Percentiles rank a stretch among this genome's conserved stretches.
phyloP scores from a whole-genome alignment of 2,329 filamentous ascomycete species.

The Orbilia blumenaviensis region DNA sequence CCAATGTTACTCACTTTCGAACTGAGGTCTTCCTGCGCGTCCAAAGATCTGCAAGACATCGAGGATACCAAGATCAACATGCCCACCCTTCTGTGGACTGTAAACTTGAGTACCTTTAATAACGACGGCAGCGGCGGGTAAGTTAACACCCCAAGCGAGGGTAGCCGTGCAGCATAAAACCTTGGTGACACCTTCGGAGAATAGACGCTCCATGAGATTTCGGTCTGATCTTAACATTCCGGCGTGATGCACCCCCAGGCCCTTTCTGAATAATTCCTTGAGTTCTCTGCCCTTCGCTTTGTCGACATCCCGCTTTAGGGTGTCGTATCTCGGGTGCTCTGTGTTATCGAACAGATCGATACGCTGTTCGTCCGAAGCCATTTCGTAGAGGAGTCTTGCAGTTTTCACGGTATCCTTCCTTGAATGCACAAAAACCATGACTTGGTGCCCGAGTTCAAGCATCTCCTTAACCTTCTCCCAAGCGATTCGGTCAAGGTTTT shows the following conservation, averaged over 20 bases:
- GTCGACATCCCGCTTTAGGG: slow-evolving; percentile 84
- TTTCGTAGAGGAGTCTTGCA: slow-evolving; percentile 83
- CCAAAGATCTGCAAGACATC: slow-evolving; percentile 98
- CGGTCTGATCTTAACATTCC: slow-evolving; percentile 94
- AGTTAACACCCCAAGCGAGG: slow-evolving; percentile 97
- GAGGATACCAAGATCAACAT: slow-evolving; percentile 92
- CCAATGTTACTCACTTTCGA: slow-evolving; percentile 67
- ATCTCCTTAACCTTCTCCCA: slow-evolving; percentile 97
- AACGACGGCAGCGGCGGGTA: slow-evolving; percentile 93
- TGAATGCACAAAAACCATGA: slow-evolving; percentile 99
- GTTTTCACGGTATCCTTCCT: slow-evolving; percentile 91
- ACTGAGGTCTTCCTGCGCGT: slow-evolving; percentile 95
- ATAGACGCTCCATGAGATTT: slow-evolving; percentile 93
- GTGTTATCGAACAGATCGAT: slow-evolving; percentile 84
- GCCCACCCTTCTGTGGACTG: slow-evolving; percentile 94
- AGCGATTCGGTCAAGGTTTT: slow-evolving; percentile 85
- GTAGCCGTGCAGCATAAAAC: slow-evolving; percentile 98
- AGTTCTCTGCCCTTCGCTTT: slow-evolving; percentile 85
- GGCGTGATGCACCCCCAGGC: slow-evolving; percentile 93
- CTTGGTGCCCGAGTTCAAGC: slow-evolving; percentile 88
- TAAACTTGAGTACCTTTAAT: slow-evolving; percentile 99
- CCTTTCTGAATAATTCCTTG: slow-evolving; percentile 86
- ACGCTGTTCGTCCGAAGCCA: slow-evolving; percentile 81
- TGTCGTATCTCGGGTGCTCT: slow-evolving; percentile 79
- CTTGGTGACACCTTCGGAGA: slow-evolving; percentile 89